A percentile compares a stretch with the other conserved stretches of the same genome.
These are phyloP conservation scores for Magnusiomyces fungicola DNA, from an alignment of 1,139 yeast species.

Conservation along the genomic window DNA sequence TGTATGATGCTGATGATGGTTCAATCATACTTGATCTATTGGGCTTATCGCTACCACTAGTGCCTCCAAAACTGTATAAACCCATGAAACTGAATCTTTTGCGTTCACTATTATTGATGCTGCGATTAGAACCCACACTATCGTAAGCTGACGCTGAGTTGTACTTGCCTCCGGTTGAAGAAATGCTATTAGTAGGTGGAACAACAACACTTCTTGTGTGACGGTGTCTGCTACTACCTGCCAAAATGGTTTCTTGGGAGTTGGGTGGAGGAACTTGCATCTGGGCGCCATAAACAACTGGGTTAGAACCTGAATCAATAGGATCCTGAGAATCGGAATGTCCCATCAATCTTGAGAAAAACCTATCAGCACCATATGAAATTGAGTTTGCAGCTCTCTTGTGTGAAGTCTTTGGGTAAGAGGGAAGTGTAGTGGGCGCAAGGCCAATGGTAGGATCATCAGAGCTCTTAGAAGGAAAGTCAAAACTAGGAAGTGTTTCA, in stretches of 20 bases:
- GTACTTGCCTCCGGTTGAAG: background rate
- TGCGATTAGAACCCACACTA: background rate
- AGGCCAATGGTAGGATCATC: background rate
- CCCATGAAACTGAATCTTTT: constrained; percentile 4
- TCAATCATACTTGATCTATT: background rate
- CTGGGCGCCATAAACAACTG: constrained; percentile 5
- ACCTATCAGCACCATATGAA: constrained; percentile 5
- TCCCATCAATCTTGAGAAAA: constrained; percentile 3
- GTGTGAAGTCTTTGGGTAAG: constrained; percentile 5
- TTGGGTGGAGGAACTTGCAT: constrained; percentile 3
- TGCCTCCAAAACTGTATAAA: constrained; percentile 1
- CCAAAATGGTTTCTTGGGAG: background rate
- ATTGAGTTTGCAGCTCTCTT: constrained; percentile 3
- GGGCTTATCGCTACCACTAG: background rate
- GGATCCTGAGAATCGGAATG: background rate
- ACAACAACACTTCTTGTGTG: constrained; percentile 1
- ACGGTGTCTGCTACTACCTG: background rate
- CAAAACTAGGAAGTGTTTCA: background rate
- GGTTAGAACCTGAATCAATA: background rate
- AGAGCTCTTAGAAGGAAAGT: background rate
- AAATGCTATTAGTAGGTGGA: background rate
- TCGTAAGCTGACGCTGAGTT: background rate
- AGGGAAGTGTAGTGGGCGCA: background rate
- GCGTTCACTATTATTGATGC: background rate
- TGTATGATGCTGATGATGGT: too few species aligned